A percentile compares a stretch with the other conserved stretches of the same genome.
Evolutionary conservation across 1,139 yeast genomes (phyloP).

Genomic region (Blastobotrys capitulatus): DNA sequence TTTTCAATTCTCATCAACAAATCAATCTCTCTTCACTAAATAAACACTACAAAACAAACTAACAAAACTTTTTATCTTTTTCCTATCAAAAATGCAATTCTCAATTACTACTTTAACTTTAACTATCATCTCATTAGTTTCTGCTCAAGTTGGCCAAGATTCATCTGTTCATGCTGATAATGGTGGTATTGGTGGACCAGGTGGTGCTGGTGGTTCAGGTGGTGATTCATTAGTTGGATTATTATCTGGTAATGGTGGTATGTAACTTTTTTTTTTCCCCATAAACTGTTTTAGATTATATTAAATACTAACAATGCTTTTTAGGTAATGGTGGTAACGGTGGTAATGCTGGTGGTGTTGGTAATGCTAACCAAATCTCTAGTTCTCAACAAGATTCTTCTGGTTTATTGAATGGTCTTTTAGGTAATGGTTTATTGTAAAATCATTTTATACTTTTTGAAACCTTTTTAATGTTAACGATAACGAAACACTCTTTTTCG

Average conservation of each 20-base stretch:
- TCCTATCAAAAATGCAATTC: background rate
- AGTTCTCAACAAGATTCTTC: background rate
- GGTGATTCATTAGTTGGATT: background rate
- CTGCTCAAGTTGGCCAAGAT: background rate
- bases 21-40: too few species aligned
- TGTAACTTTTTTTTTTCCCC: background rate
- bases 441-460: too few species aligned
- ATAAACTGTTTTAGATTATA: too few species aligned
- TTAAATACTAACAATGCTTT: too few species aligned
- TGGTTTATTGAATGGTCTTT: background rate
- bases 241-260: background rate
- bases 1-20: too few species aligned
- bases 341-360: slow-evolving; percentile 5
- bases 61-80: too few species aligned
- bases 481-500: too few species aligned
- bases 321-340: slow-evolving; percentile 1
- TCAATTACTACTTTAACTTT: background rate
- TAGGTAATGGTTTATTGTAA: background rate
- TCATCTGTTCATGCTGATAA: background rate
- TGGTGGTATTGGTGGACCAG: background rate
- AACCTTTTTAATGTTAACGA: too few species aligned
- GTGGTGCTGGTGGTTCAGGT: background rate
- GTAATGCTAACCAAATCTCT: background rate
- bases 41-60: too few species aligned
- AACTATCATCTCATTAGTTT: background rate